Evolutionary conservation across 345 rosid species (phyloP).

Genomic region (Lagerstroemia speciosa): DNA sequence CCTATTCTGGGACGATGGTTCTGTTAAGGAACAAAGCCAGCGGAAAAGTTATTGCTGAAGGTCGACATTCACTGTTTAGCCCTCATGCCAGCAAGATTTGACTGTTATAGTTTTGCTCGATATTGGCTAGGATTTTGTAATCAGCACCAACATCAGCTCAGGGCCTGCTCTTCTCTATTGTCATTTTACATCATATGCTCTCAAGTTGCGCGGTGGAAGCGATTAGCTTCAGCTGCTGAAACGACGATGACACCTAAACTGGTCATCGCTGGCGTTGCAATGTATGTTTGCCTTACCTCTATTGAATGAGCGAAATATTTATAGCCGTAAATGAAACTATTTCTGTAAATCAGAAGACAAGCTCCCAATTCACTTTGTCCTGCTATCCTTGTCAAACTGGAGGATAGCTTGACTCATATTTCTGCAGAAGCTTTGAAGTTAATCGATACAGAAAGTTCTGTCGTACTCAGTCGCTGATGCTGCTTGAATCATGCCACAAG

Average conservation of each 20-base stretch:
- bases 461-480: no score
- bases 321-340: not conserved
- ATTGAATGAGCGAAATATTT: not conserved
- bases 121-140: not conserved
- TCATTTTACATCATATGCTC: not conserved
- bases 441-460: no score
- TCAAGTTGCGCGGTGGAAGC: not conserved
- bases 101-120: not conserved
- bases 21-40: constrained; percentile 59
- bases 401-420: not conserved
- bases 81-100: constrained; percentile 61
- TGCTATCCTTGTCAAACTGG: not conserved
- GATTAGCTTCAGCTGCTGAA: not conserved
- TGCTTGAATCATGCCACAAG: no score
- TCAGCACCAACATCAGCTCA: not conserved
- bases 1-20: constrained; percentile 58
- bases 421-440: no score
- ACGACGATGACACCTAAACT: not conserved
- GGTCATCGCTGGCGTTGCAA: not conserved
- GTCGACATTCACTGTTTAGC: constrained; percentile 82
- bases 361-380: not conserved
- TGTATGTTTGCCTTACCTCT: not conserved
- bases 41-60: constrained; percentile 83
- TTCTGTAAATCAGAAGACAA: not conserved
- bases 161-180: not conserved